Evolutionary conservation across 2,329 filamentous ascomycete genomes (phyloP).

Genomic region (Drechslerella dactyloides): DNA sequence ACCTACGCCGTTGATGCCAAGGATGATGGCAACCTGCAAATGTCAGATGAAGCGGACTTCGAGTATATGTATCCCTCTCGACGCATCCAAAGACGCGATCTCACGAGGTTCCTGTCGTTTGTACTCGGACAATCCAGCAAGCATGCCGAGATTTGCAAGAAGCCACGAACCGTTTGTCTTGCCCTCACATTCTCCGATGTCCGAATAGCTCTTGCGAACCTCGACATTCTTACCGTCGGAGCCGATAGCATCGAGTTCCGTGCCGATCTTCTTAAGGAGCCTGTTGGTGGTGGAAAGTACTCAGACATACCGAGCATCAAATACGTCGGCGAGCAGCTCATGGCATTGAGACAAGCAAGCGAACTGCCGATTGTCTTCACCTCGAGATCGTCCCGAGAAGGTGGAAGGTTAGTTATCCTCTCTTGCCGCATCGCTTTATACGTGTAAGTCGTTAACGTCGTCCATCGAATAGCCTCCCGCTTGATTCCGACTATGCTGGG

Average conservation of each 20-base stretch:
- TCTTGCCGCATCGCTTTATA: background rate
- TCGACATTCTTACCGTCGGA: constrained; percentile 85
- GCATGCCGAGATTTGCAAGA: constrained; percentile 77
- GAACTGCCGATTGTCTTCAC: constrained; percentile 92
- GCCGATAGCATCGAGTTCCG: constrained; percentile 84
- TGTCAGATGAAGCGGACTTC: constrained; percentile 77
- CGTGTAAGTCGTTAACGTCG: background rate
- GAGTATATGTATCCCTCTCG: constrained; percentile 81
- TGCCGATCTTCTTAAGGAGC: constrained; percentile 78
- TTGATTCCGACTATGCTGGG: constrained; percentile 60
- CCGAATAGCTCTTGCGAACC: constrained; percentile 78
- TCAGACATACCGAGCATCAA: constrained; percentile 75
- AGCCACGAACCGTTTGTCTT: constrained; percentile 80
- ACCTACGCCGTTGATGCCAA: constrained; percentile 74
- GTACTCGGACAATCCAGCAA: constrained; percentile 79
- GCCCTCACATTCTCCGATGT: constrained; percentile 89
- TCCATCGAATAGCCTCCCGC: constrained; percentile 25
- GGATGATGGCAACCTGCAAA: constrained; percentile 64
- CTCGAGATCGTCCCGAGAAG: constrained; percentile 76
- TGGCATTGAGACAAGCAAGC: constrained; percentile 80
- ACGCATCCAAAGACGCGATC: constrained; percentile 74
- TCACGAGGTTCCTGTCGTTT: constrained; percentile 79
- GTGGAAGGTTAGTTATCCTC: constrained; percentile 36
- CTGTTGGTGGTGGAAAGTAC: constrained; percentile 64
- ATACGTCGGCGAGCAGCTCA: constrained; percentile 85